Evolutionary conservation across 108 stramenopile species (phyloP), one percentile per base, ranked within the genome.

Genomic region (Nitzschia sp.): DNA sequence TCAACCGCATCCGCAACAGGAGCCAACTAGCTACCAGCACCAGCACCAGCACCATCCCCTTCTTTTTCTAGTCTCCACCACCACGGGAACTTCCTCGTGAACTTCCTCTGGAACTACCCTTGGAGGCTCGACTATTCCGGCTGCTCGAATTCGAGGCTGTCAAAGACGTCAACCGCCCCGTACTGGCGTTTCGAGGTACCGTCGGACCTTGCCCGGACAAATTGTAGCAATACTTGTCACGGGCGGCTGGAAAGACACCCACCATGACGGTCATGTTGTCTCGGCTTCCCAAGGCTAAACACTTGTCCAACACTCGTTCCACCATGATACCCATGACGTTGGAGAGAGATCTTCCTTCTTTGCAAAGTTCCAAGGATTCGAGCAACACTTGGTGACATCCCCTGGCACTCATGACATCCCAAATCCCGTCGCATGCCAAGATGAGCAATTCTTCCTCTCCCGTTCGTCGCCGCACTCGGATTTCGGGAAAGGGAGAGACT

Each of bases 391-490:
- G 60, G 17, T 86, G 83, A 39, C 93, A 93, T 46, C 90, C 75
- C 63, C 94, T 80, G 22, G 81, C 83, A 12, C 80, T 75, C 40
- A 89, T 38, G 9, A 96, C 94, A 70, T 98, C 98, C 98, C 96
- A 98, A 40, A 98, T 82, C 9, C 98, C 98, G 73, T 98, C 98
- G 57, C 95, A 90, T 0, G 93, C 96, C 11, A 98, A 40, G 12
- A 90, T 73, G 11, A 90, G 41, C 69, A 88, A 99, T 73, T 95
- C 86, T 69, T 97, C 95, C 15, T 63, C 59, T 10, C 54, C 59
- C 48, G 93, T 84, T 52, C 95, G 79, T 29, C 73, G 53, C 11
- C 83, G 69, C 1, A 91, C 82, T 3, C 83, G 38, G 67, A 95
- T 72, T 53, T 97, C 98, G 0, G 98, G 96, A 57, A 76, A 65